phyloP scores from a whole-genome alignment of 2,329 filamentous ascomycete genomes.

The Epichloe amarillans region DNA sequence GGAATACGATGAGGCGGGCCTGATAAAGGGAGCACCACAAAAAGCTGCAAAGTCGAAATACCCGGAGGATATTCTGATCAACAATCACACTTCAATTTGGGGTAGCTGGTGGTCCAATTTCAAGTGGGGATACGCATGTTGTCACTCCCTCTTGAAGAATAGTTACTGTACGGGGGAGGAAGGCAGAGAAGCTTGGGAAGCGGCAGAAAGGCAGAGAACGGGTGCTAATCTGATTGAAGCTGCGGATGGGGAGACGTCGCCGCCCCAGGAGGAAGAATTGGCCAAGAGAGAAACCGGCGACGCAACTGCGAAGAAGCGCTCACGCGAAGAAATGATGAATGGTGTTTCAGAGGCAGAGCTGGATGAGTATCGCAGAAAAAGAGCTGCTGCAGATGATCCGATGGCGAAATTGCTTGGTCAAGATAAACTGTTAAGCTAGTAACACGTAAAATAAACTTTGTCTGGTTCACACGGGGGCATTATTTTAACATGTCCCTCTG shows the following conservation, averaged over 20 bases:
- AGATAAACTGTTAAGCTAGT: constrained; percentile 44
- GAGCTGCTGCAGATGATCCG: constrained; percentile 63
- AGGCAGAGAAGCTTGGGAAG: constrained; percentile 68
- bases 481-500: too few species aligned
- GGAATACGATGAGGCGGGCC: constrained; percentile 84
- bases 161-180: constrained; percentile 89
- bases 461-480: too few species aligned
- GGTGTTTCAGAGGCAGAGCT: constrained; percentile 73
- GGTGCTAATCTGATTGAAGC: constrained; percentile 29
- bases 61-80: constrained; percentile 69
- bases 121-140: constrained; percentile 92
- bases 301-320: constrained; percentile 49
- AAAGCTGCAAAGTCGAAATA: constrained; percentile 79
- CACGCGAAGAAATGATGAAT: constrained; percentile 63
- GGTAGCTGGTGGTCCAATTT: constrained; percentile 97
- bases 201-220: constrained; percentile 49
- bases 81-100: constrained; percentile 90
- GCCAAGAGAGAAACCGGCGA: constrained; percentile 20
- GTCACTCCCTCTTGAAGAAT: constrained; percentile 87
- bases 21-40: constrained; percentile 77
- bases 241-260: constrained; percentile 15
- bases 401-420: constrained; percentile 73
- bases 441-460: background rate
- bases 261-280: constrained; percentile 13
- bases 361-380: constrained; percentile 70